A percentile compares a stretch with the other conserved stretches of the same genome.
These are phyloP conservation scores for Cephaloascus fragrans DNA, from an alignment of 805 yeast genomes.

Conservation along the genomic window DNA sequence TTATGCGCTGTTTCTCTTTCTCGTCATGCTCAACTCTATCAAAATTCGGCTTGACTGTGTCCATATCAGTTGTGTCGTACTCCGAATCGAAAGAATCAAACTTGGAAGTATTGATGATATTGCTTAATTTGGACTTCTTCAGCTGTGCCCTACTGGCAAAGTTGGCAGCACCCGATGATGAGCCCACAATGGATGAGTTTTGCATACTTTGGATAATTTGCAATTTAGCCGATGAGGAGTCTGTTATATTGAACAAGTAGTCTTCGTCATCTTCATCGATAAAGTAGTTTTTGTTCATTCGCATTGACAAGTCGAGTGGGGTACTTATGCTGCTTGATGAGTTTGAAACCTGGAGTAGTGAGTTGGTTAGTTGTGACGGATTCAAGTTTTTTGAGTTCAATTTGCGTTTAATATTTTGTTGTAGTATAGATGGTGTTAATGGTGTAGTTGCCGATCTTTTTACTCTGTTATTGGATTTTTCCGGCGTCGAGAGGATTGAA, in stretches of 20 bases:
- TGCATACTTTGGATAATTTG: background rate
- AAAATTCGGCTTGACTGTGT: background rate
- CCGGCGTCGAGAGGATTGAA: background rate
- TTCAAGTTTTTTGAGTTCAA: slow-evolving; percentile 2
- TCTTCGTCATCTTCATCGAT: background rate
- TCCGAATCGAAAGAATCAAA: background rate
- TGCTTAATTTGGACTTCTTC: background rate
- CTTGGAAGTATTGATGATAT: slow-evolving; percentile 1
- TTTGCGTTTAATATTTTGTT: slow-evolving; percentile 11
- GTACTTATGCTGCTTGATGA: slow-evolving; percentile 1
- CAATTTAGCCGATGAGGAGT: background rate
- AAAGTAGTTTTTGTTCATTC: background rate
- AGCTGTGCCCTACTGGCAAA: no score
- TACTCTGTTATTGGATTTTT: background rate
- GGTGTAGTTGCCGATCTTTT: slow-evolving; percentile 29
- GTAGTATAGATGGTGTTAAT: slow-evolving; percentile 16
- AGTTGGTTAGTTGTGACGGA: background rate
- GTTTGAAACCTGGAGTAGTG: background rate
- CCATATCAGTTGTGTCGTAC: background rate
- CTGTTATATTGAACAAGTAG: background rate
- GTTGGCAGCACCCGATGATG: no score
- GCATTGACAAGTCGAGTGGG: no score
- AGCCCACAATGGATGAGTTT: background rate
- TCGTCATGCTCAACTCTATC: background rate
- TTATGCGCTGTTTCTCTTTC: no score